These are phyloP conservation scores for Cordyceps fumosorosea DNA, from an alignment of 2,329 filamentous ascomycete species.

Conservation along the genomic window DNA sequence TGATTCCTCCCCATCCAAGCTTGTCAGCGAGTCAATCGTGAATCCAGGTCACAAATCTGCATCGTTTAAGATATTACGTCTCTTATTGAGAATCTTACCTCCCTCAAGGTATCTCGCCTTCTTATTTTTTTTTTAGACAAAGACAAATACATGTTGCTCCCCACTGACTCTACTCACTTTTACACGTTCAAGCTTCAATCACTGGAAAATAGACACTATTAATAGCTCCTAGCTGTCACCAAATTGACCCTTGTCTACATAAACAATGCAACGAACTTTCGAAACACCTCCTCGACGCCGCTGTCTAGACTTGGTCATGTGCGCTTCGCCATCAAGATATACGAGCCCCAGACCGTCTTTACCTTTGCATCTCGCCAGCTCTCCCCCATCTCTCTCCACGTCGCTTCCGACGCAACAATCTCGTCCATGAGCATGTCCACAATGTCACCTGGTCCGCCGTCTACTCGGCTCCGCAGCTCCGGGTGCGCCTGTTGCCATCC, in stretches of 20 bases:
- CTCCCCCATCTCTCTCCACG: slow-evolving; percentile 42
- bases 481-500: slow-evolving; percentile 53
- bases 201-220: background rate
- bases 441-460: slow-evolving; percentile 54
- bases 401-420: slow-evolving; percentile 46
- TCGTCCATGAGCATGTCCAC: slow-evolving; percentile 56
- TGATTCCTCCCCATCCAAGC: background rate
- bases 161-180: background rate
- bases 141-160: too few relatives aligned
- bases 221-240: background rate
- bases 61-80: background rate
- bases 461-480: slow-evolving; percentile 38
- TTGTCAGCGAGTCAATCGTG: background rate
- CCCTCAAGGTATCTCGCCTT: too few relatives aligned
- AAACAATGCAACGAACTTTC: background rate
- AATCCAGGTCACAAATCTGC: background rate
- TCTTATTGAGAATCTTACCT: too few relatives aligned
- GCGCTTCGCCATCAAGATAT: slow-evolving; percentile 49
- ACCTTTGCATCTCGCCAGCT: slow-evolving; percentile 48
- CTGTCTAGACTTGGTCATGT: background rate
- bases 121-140: too few relatives aligned
- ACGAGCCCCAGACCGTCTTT: slow-evolving; percentile 55
- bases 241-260: too few relatives aligned
- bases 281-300: background rate
- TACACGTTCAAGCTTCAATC: background rate